These are phyloP conservation scores for Neonectria faginata DNA, from an alignment of 2,329 filamentous ascomycete species.

Conservation along the genomic window DNA sequence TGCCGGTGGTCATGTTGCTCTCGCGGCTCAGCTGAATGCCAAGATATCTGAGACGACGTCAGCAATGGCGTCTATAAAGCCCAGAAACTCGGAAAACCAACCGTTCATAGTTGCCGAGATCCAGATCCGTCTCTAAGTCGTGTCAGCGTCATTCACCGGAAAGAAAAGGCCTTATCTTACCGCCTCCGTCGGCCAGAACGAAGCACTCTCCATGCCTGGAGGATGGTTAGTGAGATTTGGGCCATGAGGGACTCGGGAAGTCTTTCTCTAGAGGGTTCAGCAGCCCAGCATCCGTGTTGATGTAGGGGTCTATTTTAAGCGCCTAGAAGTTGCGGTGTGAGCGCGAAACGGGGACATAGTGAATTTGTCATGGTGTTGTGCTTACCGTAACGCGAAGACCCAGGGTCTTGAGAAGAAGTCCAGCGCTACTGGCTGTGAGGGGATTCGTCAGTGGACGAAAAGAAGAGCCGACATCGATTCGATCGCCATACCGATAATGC, in stretches of 20 bases:
- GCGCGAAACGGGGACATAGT: neutral
- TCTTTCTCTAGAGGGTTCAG: conserved; percentile 50
- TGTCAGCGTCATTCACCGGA: conserved; percentile 19
- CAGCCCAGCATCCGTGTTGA: conserved; percentile 54
- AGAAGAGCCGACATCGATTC: neutral
- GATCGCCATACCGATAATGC: conserved; percentile 7
- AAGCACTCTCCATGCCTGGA: conserved; percentile 87
- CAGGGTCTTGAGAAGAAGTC: conserved; percentile 81
- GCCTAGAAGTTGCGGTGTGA: conserved; percentile 36
- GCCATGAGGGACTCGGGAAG: neutral
- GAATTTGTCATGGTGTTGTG: neutral
- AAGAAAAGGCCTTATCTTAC: conserved; percentile 20
- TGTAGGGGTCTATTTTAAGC: conserved; percentile 64
- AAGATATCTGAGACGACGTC: conserved; percentile 67
- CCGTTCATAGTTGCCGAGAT: conserved; percentile 69
- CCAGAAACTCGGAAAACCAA: conserved; percentile 32
- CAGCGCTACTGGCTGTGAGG: conserved; percentile 56
- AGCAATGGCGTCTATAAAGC: conserved; percentile 1
- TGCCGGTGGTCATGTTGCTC: conserved; percentile 97
- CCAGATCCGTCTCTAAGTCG: conserved; percentile 57
- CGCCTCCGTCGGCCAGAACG: conserved; percentile 77
- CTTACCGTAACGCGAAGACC: conserved; percentile 75
- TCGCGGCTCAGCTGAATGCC: conserved; percentile 84
- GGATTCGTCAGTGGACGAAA: conserved; percentile 20
- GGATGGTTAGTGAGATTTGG: conserved; percentile 20